Conservation (phyloP, 2,329 filamentous ascomycete species). For the Triangularia verruculosa region DNA sequence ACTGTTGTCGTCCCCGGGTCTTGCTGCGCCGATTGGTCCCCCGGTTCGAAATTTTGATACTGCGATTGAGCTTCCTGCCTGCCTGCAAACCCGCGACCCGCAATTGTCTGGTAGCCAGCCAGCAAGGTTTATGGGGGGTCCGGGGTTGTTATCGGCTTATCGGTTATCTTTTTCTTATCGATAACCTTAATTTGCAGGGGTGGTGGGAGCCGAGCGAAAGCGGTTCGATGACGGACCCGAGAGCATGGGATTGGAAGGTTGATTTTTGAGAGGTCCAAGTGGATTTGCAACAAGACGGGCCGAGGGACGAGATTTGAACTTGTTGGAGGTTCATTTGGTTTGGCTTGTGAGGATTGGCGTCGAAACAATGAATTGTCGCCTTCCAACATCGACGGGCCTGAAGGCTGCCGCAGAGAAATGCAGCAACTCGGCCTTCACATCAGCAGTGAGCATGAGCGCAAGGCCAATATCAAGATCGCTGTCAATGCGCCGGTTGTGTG, state of each 20-base stretch:
- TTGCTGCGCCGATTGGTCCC: neutral
- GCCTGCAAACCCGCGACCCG: slow-evolving; percentile 3
- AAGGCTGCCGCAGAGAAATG: neutral
- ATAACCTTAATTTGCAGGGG: neutral
- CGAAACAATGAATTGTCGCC: neutral
- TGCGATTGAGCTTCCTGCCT: slow-evolving; percentile 16
- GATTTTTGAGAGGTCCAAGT: neutral
- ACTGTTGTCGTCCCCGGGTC: slow-evolving; percentile 4
- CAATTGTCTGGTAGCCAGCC: too few species aligned
- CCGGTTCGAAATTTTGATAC: slow-evolving; percentile 28
- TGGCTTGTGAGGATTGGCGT: neutral
- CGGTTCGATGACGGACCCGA: neutral
- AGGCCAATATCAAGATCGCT: neutral
- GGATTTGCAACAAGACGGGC: neutral
- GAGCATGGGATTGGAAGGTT: neutral
- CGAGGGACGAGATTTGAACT: neutral
- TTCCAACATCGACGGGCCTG: neutral
- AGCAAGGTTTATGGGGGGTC: neutral
- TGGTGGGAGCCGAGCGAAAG: neutral
- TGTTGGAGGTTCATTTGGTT: neutral
- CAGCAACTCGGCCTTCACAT: neutral
- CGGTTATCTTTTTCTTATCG: neutral
- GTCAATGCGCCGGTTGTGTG: neutral
- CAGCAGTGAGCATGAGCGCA: neutral
- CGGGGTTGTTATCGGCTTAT: slow-evolving; percentile 15